Evolutionary conservation across 1,284 basidiomycete genomes (phyloP).

Genomic region (Leccinum pachyderme): DNA sequence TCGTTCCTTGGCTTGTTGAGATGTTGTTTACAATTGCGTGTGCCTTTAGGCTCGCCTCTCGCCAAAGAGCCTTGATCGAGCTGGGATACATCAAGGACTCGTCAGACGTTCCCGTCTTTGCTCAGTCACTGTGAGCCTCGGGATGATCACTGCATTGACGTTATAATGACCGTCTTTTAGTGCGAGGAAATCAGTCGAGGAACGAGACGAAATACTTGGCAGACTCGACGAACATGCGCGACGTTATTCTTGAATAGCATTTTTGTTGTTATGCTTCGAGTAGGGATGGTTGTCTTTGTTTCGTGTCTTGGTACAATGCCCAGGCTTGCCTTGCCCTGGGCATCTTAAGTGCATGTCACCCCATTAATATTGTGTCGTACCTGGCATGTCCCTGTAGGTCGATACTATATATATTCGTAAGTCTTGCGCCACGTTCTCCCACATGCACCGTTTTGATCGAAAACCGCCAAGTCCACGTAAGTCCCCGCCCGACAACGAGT

Average conservation of each 20-base stretch:
- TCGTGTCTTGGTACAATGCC: no score
- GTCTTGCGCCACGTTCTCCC: background rate
- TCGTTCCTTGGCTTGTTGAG: background rate
- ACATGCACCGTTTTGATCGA: conserved; percentile 16
- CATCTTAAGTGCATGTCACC: no score
- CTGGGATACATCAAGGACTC: conserved; percentile 53
- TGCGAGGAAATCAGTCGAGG: conserved; percentile 40
- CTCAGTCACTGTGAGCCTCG: conserved; percentile 57
- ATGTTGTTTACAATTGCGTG: conserved; percentile 3
- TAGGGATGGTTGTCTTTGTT: no score
- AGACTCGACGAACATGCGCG: conserved; percentile 39
- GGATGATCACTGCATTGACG: background rate
- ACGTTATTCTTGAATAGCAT: conserved; percentile 1
- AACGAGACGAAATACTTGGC: conserved; percentile 43
- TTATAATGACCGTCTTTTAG: conserved; percentile 28
- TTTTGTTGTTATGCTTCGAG: no score
- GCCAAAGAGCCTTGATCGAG: conserved; percentile 59
- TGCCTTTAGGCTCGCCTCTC: conserved; percentile 43
- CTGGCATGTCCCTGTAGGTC: no score
- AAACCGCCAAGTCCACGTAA: conserved; percentile 29
- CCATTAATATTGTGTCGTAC: no score
- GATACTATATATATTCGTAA: background rate
- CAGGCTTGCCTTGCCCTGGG: no score
- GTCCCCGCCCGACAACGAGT: conserved; percentile 1
- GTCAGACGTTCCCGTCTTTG: conserved; percentile 53